These are phyloP conservation scores for Linnemannia exigua DNA, from an alignment of 192 early-diverging fungal species.

Conservation along the genomic window DNA sequence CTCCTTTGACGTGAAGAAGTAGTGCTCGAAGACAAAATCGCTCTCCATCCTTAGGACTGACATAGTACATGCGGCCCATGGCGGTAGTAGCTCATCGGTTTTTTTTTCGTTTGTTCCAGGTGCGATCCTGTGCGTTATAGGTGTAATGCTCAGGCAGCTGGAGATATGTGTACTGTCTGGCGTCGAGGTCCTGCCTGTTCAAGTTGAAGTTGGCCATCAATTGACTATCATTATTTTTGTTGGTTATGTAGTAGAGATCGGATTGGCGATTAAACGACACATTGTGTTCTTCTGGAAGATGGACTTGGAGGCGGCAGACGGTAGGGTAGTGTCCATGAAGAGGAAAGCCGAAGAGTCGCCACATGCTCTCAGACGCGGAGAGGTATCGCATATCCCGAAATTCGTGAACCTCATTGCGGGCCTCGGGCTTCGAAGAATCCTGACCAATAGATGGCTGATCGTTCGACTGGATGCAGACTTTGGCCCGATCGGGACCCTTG, in stretches of 20 bases:
- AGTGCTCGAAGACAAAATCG: constrained; percentile 28
- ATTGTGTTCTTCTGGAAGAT: constrained; percentile 21
- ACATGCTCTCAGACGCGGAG: constrained; percentile 34
- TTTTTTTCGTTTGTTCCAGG: constrained; percentile 5
- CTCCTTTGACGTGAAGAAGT: constrained; percentile 13
- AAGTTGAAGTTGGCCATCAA: constrained; percentile 27
- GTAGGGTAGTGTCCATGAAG: constrained; percentile 25
- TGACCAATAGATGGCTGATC: not conserved
- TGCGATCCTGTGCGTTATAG: not conserved
- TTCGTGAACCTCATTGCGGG: constrained; percentile 1
- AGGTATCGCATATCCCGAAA: constrained; percentile 41
- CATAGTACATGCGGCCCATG: constrained; percentile 20
- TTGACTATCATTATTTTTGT: not conserved
- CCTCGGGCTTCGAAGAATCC: not conserved
- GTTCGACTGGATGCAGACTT: not conserved
- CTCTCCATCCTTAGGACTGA: constrained; percentile 16
- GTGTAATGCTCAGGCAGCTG: constrained; percentile 16
- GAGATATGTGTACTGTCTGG: constrained; percentile 12
- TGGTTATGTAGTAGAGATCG: not conserved
- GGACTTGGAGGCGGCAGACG: constrained; percentile 21
- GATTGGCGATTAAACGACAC: constrained; percentile 9
- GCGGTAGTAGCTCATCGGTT: too few relatives aligned
- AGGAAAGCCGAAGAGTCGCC: constrained; percentile 30
- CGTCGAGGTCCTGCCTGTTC: not conserved
- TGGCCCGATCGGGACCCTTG: constrained; percentile 26